A percentile compares a stretch with the other conserved stretches of the same genome.
These are phyloP conservation scores for Talaromyces trachyspermus DNA, from an alignment of 495 filamentous ascomycete species.

Conservation along the genomic window DNA sequence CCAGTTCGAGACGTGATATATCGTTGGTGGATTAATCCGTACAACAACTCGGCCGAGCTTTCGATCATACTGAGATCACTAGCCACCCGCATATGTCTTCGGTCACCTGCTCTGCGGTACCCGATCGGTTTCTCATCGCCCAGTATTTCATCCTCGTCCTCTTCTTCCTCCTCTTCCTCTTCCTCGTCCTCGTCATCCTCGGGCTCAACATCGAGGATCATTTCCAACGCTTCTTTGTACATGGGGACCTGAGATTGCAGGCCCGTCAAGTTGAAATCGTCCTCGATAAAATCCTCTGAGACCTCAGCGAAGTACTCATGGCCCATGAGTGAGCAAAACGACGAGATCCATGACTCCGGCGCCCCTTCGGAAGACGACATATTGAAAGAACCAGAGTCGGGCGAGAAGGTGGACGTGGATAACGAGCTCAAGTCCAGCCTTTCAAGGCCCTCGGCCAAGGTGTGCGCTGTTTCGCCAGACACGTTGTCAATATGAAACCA, in stretches of 20 bases:
- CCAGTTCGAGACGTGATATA: slow-evolving; percentile 97
- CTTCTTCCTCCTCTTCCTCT: slow-evolving; percentile 63
- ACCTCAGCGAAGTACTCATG: slow-evolving; percentile 99
- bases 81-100: slow-evolving; percentile 78
- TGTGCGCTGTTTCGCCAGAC: slow-evolving; percentile 45
- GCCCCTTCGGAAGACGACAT: slow-evolving; percentile 71
- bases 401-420: slow-evolving; percentile 36
- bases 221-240: slow-evolving; percentile 96
- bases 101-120: slow-evolving; percentile 53
- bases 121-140: slow-evolving; percentile 54
- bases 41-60: slow-evolving; percentile 92
- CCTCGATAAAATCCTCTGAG: slow-evolving; percentile 97
- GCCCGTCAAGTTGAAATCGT: slow-evolving; percentile 98
- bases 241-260: slow-evolving; percentile 92
- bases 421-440: slow-evolving; percentile 47
- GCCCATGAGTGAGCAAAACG: slow-evolving; percentile 88
- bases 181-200: slow-evolving; percentile 79
- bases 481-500: slow-evolving; percentile 29
- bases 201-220: slow-evolving; percentile 97
- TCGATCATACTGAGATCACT: slow-evolving; percentile 93
- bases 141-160: slow-evolving; percentile 64
- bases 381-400: slow-evolving; percentile 42
- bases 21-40: slow-evolving; percentile 95
- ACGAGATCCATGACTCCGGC: slow-evolving; percentile 93
- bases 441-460: slow-evolving; percentile 45